phyloP scores from a whole-genome alignment of 1,284 basidiomycete species.

The Puccinia novopanici region DNA sequence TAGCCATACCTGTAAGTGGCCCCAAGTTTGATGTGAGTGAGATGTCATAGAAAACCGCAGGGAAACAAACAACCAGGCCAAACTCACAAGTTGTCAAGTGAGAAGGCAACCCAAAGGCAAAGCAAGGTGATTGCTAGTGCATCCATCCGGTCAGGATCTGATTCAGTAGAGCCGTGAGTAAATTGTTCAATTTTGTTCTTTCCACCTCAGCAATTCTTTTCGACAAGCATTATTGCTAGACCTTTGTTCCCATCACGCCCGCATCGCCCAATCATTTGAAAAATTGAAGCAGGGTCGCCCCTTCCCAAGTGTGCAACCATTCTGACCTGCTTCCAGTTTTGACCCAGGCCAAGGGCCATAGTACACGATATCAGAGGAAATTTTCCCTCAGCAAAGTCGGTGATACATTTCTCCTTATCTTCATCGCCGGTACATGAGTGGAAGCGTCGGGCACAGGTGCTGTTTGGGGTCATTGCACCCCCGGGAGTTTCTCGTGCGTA shows the following conservation, averaged over 20 bases:
- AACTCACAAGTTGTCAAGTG: conserved; percentile 3
- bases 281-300: background rate
- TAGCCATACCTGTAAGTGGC: background rate
- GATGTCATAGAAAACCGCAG: background rate
- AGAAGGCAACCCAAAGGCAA: background rate
- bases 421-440: conserved; percentile 6
- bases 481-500: background rate
- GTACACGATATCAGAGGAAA: conserved; percentile 11
- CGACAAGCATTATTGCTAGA: conserved; percentile 12
- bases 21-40: background rate
- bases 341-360: conserved; percentile 21
- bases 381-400: background rate
- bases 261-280: conserved; percentile 13
- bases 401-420: background rate
- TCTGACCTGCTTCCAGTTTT: background rate
- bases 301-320: conserved; percentile 6
- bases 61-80: background rate
- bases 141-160: background rate
- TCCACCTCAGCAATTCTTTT: background rate
- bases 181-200: background rate
- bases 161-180: background rate
- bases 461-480: background rate
- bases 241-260: conserved; percentile 1
- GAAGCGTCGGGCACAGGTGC: background rate
- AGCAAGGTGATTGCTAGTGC: background rate